Base-by-base conservation (phyloP, 345 rosid genomes). In the Eutrema japonicum region DNA sequence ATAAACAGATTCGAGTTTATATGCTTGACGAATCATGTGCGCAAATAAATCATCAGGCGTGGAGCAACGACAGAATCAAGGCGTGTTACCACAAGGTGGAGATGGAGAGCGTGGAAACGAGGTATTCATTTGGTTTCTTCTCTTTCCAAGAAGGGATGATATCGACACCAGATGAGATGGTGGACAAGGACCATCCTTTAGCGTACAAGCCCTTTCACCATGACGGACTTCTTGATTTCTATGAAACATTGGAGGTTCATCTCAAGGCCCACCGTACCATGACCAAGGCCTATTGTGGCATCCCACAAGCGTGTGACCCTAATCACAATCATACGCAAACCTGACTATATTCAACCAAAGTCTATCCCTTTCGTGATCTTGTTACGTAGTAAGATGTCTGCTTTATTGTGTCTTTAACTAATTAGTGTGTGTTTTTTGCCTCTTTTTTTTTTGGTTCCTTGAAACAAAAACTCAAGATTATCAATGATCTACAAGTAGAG, bases 21-120 rank as follows among this genome's bases (percentile, higher is more conserved):
- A 41, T 47, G 29, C 1, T 18, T 32, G 42, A 36, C 6, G 30
- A 13, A 40, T 74, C 11, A 74, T 48, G 72, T 52, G 49, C 8
- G 33, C 37, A 42, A 33, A 52, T 18, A 11, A 26, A 64, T 64
- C 51, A 36, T 68, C 14, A 91, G 97, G 97, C 86, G 12, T 92
- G 96, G 97, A 89, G 92, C 77, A 92, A 92, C 46, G 92, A 85
- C 61, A 82, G 86, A 51, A 83, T 92, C 69, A 72, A 68, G 36
- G 40, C 91, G 0, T 75, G 86, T 61, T 82, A 79, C 55, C 94
- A 92, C 41, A 71, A 87, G 72, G 97, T 92, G 6, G 80, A 75
- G 27, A 74, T 86, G 71, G 80, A 71, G 10, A 78, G 86, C 3
- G 71, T 74, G 10, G 86, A 81, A 75, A 66, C 52, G 29, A 79